Conservation (phyloP, 139 green algal species). For the Chlamydomonas schloesseri region DNA sequence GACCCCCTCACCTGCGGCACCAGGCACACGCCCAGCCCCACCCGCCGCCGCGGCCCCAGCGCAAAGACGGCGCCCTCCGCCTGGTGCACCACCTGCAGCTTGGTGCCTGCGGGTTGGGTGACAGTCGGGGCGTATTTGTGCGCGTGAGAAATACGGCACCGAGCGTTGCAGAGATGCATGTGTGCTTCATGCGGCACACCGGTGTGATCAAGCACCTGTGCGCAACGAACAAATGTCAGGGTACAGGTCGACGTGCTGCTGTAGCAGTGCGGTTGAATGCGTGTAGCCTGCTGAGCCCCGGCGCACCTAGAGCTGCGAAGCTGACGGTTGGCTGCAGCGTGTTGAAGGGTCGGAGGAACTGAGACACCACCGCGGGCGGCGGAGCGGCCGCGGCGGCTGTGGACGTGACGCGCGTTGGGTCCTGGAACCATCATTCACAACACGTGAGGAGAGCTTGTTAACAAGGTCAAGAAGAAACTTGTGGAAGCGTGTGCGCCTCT, state of each 20-base stretch:
- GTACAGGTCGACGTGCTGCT: too few relatives aligned
- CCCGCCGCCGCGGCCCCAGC: neutral
- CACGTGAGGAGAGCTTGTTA: too few relatives aligned
- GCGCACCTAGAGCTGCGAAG: neutral
- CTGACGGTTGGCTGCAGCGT: conserved; percentile 25
- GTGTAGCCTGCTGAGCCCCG: neutral
- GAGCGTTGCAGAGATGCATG: too few relatives aligned
- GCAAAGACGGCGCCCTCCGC: conserved; percentile 8
- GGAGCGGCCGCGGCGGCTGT: neutral
- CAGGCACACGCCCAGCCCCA: conserved; percentile 26
- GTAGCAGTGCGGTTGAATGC: too few relatives aligned
- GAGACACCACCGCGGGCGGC: neutral
- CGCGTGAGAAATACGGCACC: too few relatives aligned
- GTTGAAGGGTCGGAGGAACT: conserved; percentile 41
- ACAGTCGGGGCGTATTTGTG: too few relatives aligned
- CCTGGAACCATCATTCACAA: neutral
- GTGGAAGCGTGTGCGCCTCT: too few relatives aligned
- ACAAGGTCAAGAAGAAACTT: too few relatives aligned
- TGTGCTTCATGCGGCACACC: too few relatives aligned
- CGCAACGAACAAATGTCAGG: too few relatives aligned
- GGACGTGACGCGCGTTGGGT: neutral
- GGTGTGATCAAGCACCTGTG: too few relatives aligned
- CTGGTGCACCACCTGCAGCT: conserved; percentile 29
- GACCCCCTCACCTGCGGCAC: conserved; percentile 1
- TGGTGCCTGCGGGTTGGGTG: conserved; percentile 15